Conservation (phyloP, 805 yeast genomes). For the Cyberlindnera maritima region DNA sequence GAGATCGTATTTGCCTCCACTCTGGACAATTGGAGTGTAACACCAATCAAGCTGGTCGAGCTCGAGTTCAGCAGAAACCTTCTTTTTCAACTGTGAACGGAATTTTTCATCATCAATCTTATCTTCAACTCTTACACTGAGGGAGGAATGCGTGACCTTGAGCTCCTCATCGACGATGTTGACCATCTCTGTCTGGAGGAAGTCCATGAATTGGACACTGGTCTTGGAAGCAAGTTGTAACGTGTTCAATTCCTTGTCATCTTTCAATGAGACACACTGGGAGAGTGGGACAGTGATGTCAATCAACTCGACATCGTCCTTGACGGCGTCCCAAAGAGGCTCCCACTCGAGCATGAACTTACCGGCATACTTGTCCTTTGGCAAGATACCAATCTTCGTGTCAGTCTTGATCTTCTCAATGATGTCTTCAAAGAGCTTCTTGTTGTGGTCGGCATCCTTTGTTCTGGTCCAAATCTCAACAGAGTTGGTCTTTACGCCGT, state of each 20-base stretch:
- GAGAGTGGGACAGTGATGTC: constrained; percentile 57
- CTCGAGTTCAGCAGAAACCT: constrained; percentile 67
- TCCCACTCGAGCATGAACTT: constrained; percentile 84
- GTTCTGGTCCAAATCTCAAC: constrained; percentile 68
- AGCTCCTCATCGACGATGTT: constrained; percentile 82
- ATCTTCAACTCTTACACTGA: constrained; percentile 74
- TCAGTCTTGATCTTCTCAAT: constrained; percentile 40
- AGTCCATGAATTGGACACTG: constrained; percentile 74
- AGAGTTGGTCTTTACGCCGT: constrained; percentile 48
- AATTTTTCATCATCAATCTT: constrained; percentile 79
- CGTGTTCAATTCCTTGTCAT: constrained; percentile 67
- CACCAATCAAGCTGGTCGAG: constrained; percentile 85
- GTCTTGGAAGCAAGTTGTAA: constrained; percentile 72
- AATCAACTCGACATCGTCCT: constrained; percentile 40
- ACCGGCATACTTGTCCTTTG: constrained; percentile 78
- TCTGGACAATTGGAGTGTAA: constrained; percentile 85
- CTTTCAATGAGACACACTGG: constrained; percentile 68
- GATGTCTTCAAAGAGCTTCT: constrained; percentile 58
- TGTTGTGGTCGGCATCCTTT: constrained; percentile 78
- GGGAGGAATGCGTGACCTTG: constrained; percentile 65
- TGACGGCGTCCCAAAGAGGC: constrained; percentile 36
- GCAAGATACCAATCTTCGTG: constrained; percentile 60
- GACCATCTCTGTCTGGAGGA: constrained; percentile 85
- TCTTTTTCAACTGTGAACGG: constrained; percentile 52
- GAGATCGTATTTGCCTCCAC: constrained; percentile 82